Evolutionary conservation across 2,329 filamentous ascomycete genomes (phyloP).

Genomic region (Colletotrichum echinochloae): DNA sequence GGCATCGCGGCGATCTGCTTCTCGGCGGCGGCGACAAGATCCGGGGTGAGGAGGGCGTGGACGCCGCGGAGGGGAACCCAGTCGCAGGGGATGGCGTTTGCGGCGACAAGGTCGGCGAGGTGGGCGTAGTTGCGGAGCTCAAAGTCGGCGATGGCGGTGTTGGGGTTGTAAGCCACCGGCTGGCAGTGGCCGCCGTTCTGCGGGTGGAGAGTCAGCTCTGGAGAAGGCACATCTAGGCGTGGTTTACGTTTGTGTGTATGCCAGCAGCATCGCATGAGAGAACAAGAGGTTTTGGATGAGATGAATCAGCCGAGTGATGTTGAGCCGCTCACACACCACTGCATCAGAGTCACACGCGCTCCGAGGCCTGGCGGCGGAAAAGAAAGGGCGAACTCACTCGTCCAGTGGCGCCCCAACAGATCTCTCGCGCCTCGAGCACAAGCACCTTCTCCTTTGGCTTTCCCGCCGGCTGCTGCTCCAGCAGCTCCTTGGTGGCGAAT

Average conservation of each 20-base stretch:
- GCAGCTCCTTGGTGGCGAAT: conserved; percentile 75
- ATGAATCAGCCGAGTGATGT: background rate
- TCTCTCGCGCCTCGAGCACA: conserved; percentile 82
- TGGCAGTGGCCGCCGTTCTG: conserved; percentile 82
- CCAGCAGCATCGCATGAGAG: background rate
- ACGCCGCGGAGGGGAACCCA: conserved; percentile 74
- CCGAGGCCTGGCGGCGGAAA: background rate
- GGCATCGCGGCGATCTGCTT: conserved; percentile 65
- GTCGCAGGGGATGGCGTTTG: conserved; percentile 74
- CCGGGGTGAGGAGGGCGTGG: conserved; percentile 70
- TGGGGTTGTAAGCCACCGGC: conserved; percentile 72
- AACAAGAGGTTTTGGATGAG: too few relatives aligned
- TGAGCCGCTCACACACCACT: conserved; percentile 20
- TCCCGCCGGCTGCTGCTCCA: conserved; percentile 52
- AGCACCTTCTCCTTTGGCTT: conserved; percentile 67
- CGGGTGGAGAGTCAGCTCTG: background rate
- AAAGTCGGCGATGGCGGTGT: conserved; percentile 74
- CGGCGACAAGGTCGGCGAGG: conserved; percentile 67
- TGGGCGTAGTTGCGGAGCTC: conserved; percentile 76
- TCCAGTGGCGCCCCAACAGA: conserved; percentile 87
- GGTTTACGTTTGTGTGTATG: background rate
- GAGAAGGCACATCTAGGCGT: background rate
- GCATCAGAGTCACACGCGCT: conserved; percentile 7
- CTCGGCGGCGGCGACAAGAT: conserved; percentile 65
- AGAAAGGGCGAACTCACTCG: conserved; percentile 63